Evolutionary conservation across 116 monocot genomes (phyloP).

Genomic region (Iris pallida): DNA sequence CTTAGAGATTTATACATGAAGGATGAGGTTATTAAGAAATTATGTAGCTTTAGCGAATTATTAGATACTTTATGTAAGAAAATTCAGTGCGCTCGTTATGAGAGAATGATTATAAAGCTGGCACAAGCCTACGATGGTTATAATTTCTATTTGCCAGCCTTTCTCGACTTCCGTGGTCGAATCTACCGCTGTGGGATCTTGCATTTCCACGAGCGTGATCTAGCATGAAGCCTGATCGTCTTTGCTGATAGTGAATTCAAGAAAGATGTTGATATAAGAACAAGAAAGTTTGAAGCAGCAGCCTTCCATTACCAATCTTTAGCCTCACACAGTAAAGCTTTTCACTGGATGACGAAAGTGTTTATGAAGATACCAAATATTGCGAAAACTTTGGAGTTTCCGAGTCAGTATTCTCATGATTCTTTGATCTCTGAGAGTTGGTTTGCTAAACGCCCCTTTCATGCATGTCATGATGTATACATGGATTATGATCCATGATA

Average conservation of each 20-base stretch:
- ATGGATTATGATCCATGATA: too few relatives aligned
- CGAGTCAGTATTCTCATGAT: too few relatives aligned
- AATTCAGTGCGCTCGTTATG: too few relatives aligned
- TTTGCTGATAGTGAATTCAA: neutral
- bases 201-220: constrained; percentile 20
- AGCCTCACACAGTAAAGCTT: neutral
- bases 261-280: neutral
- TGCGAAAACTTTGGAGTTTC: neutral
- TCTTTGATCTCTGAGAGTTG: too few relatives aligned
- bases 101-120: too few relatives aligned
- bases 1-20: too few relatives aligned
- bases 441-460: constrained; percentile 10
- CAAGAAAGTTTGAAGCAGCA: neutral
- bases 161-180: constrained; percentile 13
- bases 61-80: too few relatives aligned
- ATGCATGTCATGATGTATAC: neutral
- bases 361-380: neutral
- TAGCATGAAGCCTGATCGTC: constrained; percentile 7
- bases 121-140: too few relatives aligned
- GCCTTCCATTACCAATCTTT: constrained; percentile 1
- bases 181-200: constrained; percentile 13
- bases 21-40: too few relatives aligned
- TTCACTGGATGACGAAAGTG: neutral
- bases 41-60: too few relatives aligned
- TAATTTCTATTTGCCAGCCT: constrained; percentile 11